Evolutionary conservation across 78 protist species (phyloP).

Genomic region (Dictyostelium firmibasis): DNA sequence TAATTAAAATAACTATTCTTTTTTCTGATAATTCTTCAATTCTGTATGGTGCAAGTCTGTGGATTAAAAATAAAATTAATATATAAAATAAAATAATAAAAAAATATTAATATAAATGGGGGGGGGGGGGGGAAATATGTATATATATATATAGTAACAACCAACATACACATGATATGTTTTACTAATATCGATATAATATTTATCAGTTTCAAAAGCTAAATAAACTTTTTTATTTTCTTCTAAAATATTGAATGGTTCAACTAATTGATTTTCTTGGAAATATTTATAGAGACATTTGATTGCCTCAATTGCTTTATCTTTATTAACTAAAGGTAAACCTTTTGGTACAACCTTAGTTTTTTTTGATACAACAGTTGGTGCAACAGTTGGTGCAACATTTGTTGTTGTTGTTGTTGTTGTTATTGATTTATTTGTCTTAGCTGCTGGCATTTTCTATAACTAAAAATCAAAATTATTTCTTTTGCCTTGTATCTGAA

Average conservation of each 20-base stretch:
- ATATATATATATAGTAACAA: no score
- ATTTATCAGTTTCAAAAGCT: background rate
- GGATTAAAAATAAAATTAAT: background rate
- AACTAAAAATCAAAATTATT: no score
- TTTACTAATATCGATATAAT: background rate
- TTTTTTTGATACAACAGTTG: background rate
- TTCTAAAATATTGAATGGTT: constrained; percentile 1
- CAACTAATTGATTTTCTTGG: background rate
- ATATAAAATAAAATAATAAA: background rate
- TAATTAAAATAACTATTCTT: background rate
- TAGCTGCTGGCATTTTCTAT: background rate
- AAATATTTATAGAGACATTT: background rate
- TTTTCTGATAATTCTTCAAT: background rate
- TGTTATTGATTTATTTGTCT: background rate
- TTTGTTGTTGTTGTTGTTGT: no score
- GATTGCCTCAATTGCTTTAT: constrained; percentile 17
- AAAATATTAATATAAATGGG: background rate
- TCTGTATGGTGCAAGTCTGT: background rate
- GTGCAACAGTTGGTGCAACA: background rate
- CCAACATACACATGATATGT: constrained; percentile 12
- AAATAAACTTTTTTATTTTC: background rate
- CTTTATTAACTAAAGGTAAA: constrained; percentile 20
- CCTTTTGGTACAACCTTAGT: background rate
- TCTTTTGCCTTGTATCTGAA: background rate
- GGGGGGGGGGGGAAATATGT: no score